phyloP scores from a whole-genome alignment of 345 rosid species.

The Arabidopsis arenosa region DNA sequence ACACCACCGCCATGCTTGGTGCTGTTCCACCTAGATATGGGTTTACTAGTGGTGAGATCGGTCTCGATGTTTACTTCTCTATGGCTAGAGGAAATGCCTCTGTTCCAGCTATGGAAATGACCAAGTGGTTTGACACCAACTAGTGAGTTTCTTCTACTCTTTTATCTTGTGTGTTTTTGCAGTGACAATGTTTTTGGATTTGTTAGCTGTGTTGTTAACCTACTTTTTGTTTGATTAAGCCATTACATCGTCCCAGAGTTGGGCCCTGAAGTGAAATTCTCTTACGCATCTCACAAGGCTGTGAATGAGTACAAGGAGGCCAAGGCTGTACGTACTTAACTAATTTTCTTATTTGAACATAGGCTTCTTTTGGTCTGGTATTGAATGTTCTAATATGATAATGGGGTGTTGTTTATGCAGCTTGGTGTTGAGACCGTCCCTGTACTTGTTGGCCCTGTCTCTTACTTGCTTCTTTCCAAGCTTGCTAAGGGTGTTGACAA shows the following conservation, averaged over 20 bases:
- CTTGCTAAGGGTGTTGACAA: conserved; percentile 95
- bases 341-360: background rate
- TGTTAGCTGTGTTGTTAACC: background rate
- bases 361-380: background rate
- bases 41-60: conserved; percentile 88
- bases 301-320: conserved; percentile 94
- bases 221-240: conserved; percentile 51
- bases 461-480: conserved; percentile 90
- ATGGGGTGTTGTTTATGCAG: conserved; percentile 50
- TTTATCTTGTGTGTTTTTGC: background rate
- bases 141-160: conserved; percentile 68
- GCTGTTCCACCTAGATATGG: conserved; percentile 93
- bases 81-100: conserved; percentile 99
- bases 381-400: conserved; percentile 26
- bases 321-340: conserved; percentile 65
- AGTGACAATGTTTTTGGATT: background rate
- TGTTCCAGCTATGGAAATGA: conserved; percentile 99
- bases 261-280: conserved; percentile 91
- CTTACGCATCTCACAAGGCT: conserved; percentile 97
- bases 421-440: conserved; percentile 93
- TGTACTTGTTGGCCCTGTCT: conserved; percentile 90
- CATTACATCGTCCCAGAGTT: conserved; percentile 96
- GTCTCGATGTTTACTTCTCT: conserved; percentile 80
- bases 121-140: conserved; percentile 99
- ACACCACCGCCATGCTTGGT: conserved; percentile 93